Base-by-base conservation (phyloP, 768 basidiomycete genomes). In the Boletus rubescentipes region DNA sequence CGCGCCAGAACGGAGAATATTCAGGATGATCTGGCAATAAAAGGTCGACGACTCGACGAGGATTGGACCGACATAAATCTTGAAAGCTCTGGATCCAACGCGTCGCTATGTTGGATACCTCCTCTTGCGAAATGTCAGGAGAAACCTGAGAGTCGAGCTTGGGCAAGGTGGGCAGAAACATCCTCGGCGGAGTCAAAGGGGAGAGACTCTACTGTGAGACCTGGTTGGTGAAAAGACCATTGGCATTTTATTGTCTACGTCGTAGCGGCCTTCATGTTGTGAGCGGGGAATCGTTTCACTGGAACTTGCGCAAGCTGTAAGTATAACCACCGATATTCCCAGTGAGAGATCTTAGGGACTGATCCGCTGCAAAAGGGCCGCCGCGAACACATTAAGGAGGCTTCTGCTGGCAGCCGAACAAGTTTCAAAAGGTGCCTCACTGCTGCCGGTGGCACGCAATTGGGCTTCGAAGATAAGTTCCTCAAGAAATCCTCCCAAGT, bases 81-180 rank as follows among this genome's bases (percentile, higher is more conserved):
- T 52, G 29, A 38, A 52, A 52, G 29, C 21, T 37, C 51, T 52
- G 30, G 11, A 52, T n/a, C 51, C 51, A 52, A 32, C 20, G 16
- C 29, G 35, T 31, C 20, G 51, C 44, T 46, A 52, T 16, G 7
- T 18, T 8, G 4, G 12, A 46, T 5, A 9, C 8, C n/a, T 46
- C 34, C 8, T 52, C 43, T 7, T 23, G 43, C 15, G 43, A 38
- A n/a, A 52, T 23, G 5, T 46, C 37, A 39, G 48, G 21, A 18
- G 40, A 40, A 34, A 26, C 23, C 31, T 26, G 39, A 4, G 40
- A 50, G 31, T 31, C 4, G 20, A 50, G 49, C 49, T 32, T 42
- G 32, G 18, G 6, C 32, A 50, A 26, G 18, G 40, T 50, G 21
- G 49, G 49, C 3, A 50, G 49, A 26, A 32, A 42, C 49, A 50